Percentiles rank a stretch among this genome's conserved stretches.
phyloP scores from a whole-genome alignment of 1,139 yeast genomes.

The Taphrina sp. region DNA sequence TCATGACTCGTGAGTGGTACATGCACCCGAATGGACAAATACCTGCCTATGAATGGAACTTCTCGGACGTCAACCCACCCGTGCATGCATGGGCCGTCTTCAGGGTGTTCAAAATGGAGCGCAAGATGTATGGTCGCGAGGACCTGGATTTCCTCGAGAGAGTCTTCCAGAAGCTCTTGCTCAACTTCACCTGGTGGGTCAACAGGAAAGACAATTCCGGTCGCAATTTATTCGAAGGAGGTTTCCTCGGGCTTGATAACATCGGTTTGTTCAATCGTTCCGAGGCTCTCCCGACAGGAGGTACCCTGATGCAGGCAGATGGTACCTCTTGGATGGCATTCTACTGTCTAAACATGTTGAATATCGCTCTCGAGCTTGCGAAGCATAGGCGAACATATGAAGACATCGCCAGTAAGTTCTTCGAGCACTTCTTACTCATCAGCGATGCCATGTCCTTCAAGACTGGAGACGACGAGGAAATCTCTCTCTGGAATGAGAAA shows the following conservation, averaged over 20 bases:
- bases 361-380: slow-evolving; percentile 87
- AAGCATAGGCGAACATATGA: slow-evolving; percentile 85
- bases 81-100: slow-evolving; percentile 98
- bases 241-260: slow-evolving; percentile 89
- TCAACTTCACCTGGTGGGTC: slow-evolving; percentile 98
- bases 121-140: slow-evolving; percentile 78
- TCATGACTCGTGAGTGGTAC: slow-evolving; percentile 92
- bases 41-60: slow-evolving; percentile 98
- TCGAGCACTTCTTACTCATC: slow-evolving; percentile 87
- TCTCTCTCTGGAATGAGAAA: slow-evolving; percentile 78
- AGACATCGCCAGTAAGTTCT: slow-evolving; percentile 91
- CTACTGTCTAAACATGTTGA: slow-evolving; percentile 85
- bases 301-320: slow-evolving; percentile 89
- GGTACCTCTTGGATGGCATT: slow-evolving; percentile 99
- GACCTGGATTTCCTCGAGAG: slow-evolving; percentile 85
- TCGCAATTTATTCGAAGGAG: slow-evolving; percentile 90
- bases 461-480: slow-evolving; percentile 55
- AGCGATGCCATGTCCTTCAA: slow-evolving; percentile 92
- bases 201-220: slow-evolving; percentile 88
- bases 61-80: slow-evolving; percentile 93
- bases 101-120: slow-evolving; percentile 83
- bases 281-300: slow-evolving; percentile 93
- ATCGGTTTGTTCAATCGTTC: slow-evolving; percentile 93
- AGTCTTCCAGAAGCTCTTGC: slow-evolving; percentile 82
- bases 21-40: slow-evolving; percentile 99